phyloP scores from a whole-genome alignment of 164 flowering plant species.

The Aristolochia californica region DNA sequence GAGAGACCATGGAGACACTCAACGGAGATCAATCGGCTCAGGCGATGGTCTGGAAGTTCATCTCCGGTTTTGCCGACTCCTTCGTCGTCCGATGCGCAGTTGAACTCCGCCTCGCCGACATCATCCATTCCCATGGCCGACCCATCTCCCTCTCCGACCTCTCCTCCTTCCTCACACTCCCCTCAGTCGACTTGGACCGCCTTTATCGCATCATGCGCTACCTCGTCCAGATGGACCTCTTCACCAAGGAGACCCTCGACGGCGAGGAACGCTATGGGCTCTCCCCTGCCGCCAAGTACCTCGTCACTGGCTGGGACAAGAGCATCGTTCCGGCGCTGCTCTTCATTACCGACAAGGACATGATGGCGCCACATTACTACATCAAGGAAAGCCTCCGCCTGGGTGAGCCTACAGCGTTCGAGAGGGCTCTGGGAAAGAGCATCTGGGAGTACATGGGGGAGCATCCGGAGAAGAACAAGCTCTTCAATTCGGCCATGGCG shows the following conservation, averaged over 20 bases:
- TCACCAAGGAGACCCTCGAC: conserved; percentile 1
- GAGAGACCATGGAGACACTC: too few species aligned
- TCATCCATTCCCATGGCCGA: conserved; percentile 28
- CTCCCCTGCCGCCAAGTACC: conserved; percentile 11
- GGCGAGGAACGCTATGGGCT: conserved; percentile 9
- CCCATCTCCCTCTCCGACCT: conserved; percentile 27
- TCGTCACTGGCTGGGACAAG: conserved; percentile 10
- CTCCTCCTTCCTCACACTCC: conserved; percentile 8
- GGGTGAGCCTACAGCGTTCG: conserved; percentile 10
- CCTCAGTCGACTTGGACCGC: conserved; percentile 4
- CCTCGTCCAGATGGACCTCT: conserved; percentile 17
- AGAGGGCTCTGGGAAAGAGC: conserved; percentile 24
- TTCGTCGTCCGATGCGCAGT: conserved; percentile 25
- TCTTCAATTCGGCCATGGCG: conserved; percentile 6
- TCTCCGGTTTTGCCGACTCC: conserved; percentile 20
- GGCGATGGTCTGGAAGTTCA: conserved; percentile 19
- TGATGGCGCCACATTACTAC: conserved; percentile 16
- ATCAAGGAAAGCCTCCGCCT: conserved; percentile 5
- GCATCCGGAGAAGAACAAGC: not conserved
- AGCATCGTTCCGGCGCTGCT: conserved; percentile 10
- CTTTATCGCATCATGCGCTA: conserved; percentile 23
- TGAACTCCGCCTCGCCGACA: conserved; percentile 31
- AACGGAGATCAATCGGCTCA: not conserved
- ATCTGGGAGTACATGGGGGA: not conserved
- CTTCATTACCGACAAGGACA: conserved; percentile 9